These are phyloP conservation scores for Rauvolfia tetraphylla DNA, from an alignment of 257 asterid genomes.

Conservation along the genomic window DNA sequence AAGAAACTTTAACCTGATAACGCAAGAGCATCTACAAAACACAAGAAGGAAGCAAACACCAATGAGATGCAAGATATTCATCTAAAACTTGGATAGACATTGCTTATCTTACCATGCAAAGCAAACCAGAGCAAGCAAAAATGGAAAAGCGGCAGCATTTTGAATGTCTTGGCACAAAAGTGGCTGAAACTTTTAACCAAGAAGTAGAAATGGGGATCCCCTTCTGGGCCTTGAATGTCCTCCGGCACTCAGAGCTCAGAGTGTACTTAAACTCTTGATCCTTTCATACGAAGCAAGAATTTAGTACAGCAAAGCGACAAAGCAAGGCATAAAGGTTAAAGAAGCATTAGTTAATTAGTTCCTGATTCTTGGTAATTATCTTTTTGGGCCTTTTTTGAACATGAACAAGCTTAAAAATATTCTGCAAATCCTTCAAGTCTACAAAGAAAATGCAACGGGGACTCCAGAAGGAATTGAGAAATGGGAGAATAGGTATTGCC, in stretches of 20 bases:
- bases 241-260: neutral
- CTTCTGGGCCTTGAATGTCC: neutral
- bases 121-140: slow-evolving; percentile 8
- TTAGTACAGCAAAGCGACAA: slow-evolving; percentile 5
- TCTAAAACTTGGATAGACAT: neutral
- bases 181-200: neutral
- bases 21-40: neutral
- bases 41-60: neutral
- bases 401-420: neutral
- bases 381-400: neutral
- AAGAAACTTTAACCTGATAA: neutral
- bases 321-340: neutral
- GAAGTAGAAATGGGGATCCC: neutral
- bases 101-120: slow-evolving; percentile 13
- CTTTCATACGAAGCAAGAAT: slow-evolving; percentile 2
- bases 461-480: too few relatives aligned
- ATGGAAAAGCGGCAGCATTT: slow-evolving; percentile 14
- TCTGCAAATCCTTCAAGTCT: neutral
- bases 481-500: too few relatives aligned
- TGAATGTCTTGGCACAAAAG: slow-evolving; percentile 7
- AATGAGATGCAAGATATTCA: neutral
- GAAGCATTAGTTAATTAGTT: neutral
- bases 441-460: neutral
- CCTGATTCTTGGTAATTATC: slow-evolving; percentile 2
- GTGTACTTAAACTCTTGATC: too few relatives aligned